Evolutionary conservation across 805 yeast genomes (phyloP).

Genomic region (Wickerhamomyces bovis): DNA sequence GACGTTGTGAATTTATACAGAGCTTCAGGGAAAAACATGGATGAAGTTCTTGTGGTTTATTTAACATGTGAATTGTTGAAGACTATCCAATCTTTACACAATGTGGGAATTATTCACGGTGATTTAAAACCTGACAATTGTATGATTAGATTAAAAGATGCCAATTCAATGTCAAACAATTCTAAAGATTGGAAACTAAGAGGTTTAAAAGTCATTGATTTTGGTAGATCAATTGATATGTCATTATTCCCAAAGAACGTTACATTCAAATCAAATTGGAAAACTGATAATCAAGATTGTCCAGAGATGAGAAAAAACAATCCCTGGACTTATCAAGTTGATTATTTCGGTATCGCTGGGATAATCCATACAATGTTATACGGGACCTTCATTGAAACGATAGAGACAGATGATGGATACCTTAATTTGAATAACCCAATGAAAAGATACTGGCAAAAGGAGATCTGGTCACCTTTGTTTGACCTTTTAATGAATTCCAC

Average conservation of each 20-base stretch:
- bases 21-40: slow-evolving; percentile 32
- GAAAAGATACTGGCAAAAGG: slow-evolving; percentile 72
- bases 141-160: slow-evolving; percentile 52
- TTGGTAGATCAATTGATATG: slow-evolving; percentile 75
- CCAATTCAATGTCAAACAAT: slow-evolving; percentile 26
- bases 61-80: slow-evolving; percentile 60
- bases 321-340: slow-evolving; percentile 77
- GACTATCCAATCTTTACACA: slow-evolving; percentile 56
- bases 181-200: slow-evolving; percentile 42
- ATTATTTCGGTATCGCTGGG: slow-evolving; percentile 77
- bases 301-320: slow-evolving; percentile 53
- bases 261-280: slow-evolving; percentile 55
- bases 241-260: slow-evolving; percentile 44
- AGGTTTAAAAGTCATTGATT: slow-evolving; percentile 67
- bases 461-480: slow-evolving; percentile 66
- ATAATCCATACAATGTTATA: slow-evolving; percentile 68
- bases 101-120: slow-evolving; percentile 68
- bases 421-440: slow-evolving; percentile 40
- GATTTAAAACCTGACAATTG: slow-evolving; percentile 84
- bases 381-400: slow-evolving; percentile 54
- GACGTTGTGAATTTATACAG: slow-evolving; percentile 56
- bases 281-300: slow-evolving; percentile 64
- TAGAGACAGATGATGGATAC: slow-evolving; percentile 19
- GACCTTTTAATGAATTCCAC: slow-evolving; percentile 57
- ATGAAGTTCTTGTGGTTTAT: slow-evolving; percentile 59